These are phyloP conservation scores for Gracilaria vermiculophylla DNA, from an alignment of 23 red algal genomes.

Conservation along the genomic window DNA sequence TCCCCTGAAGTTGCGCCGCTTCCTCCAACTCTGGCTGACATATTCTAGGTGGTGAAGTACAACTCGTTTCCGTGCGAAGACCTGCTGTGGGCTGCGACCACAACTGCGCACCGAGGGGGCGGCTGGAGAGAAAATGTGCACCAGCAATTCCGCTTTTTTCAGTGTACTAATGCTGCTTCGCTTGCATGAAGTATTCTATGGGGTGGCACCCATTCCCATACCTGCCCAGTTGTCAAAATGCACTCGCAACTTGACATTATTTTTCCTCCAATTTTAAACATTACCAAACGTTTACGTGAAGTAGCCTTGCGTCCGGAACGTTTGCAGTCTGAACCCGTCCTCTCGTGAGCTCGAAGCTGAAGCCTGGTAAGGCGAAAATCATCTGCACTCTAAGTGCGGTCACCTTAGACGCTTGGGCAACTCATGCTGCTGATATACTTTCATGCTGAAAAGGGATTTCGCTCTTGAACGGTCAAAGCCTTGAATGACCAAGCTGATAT, in stretches of 20 bases:
- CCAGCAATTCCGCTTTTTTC: no score
- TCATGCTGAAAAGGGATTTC: background rate
- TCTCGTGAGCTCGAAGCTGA: no score
- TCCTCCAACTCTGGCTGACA: conserved; percentile 37
- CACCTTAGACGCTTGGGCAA: background rate
- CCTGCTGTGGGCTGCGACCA: background rate
- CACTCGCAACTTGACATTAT: no score
- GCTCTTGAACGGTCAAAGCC: background rate
- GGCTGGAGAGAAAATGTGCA: no score
- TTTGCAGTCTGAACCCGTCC: no score
- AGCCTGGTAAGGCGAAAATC: no score
- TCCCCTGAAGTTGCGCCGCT: conserved; percentile 11
- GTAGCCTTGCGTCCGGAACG: no score
- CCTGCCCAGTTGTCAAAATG: background rate
- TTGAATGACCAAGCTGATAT: background rate
- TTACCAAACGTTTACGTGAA: no score
- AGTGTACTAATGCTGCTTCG: no score
- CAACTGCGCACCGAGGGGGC: background rate
- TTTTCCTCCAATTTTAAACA: background rate
- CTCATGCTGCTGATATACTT: background rate
- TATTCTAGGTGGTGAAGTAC: background rate
- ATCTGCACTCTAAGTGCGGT: background rate
- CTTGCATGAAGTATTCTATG: no score
- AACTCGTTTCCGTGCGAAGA: background rate
- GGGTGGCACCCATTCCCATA: background rate